Evolutionary conservation across 2,329 filamentous ascomycete genomes (phyloP), one percentile per base, ranked within the genome.

Genomic region (Aureobasidium lini): DNA sequence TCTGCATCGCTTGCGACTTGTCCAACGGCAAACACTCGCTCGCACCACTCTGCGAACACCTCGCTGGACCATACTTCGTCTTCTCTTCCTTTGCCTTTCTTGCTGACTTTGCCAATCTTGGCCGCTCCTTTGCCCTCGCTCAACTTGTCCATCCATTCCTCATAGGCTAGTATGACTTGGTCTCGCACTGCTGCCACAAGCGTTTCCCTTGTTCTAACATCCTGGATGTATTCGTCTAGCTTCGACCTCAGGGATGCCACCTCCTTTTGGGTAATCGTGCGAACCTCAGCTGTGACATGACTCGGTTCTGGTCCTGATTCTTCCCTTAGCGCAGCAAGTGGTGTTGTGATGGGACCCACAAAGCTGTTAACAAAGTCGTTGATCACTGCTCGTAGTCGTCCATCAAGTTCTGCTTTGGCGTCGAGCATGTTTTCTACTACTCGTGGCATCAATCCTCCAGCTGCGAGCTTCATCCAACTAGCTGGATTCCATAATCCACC

Each of bases 381-480:
- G 68, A 88, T 87, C 1, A 83, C 82, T 6, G 79, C 81, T 42
- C 85, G 73, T 7, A 88, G 75, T 7, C 81, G 76, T 0, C 81
- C 83, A 64, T 88, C 85, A 0, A 88, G 76, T 69, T 88, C 84
- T 10, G 82, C 83, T 72, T 87, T 87, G 18, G 85, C 85, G 67
- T 88, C 85, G 15, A 87, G 77, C 84, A 88, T 87, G 67, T 87
- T 87, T 67, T 87, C 84, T 0, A 88, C 82, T 2, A 88, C 84
- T 47, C 82, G 82, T 0, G 85, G 85, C 32, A 87, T 73, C 2
- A 87, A 78, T 9, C 79, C 77, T 37, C 78, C 76, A 42, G 69
- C 69, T 6, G 66, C 70, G 10, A 87, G 73, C 1, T 81, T 79
- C 64, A 86, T 77, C 46, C 86, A 80, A 52, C 82, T 84, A 42